Base-by-base conservation (phyloP, 2,329 filamentous ascomycete genomes). In the Escovopsis sp. region DNA sequence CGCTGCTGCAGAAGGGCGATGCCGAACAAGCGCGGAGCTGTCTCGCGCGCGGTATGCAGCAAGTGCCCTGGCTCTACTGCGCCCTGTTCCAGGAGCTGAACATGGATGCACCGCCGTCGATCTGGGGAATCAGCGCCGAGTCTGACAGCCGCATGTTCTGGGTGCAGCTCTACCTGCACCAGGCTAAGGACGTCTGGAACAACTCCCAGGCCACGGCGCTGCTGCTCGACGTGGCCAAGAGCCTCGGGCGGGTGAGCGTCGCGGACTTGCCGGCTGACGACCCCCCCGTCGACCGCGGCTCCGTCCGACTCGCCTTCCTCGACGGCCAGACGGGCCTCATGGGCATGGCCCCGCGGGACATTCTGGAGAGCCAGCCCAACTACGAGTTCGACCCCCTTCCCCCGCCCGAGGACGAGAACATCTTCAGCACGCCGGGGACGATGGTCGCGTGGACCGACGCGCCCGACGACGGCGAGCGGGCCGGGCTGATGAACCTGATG, bases 171-270 rank as follows among this genome's bases (percentile, higher is more conserved):
- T 94, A 94, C 55, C 70, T 85, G 26, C 69, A 76, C 44, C 76
- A 82, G 37, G 73, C 82, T 4, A 89, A 87, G 55, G 83, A 89
- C 51, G 65, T 94, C 4, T 95, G 88, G 88, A 87, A 87, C 56
- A 86, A 80, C 4, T 72, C 82, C 1, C 80, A 85, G 53, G 77
- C 75, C 12, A 78, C 72, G 4, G 64, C 68, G 4, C 62, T 94
- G 7, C 72, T 95, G 2, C 70, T 80, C 28, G 77, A 85, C 52
- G 75, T 81, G 12, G 80, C 79, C 37, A 73, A 75, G 47, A 70
- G 70, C 10, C 63, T 74, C 4, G 57, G 58, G 30, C 66, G 66
- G 43, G 62, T 67, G 4, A 59, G 71, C 40, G 52, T 55, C 12
- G 50, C 59, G 12, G 52, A 59, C 2, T 58, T 68, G 2, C 59